Conservation (phyloP, 768 basidiomycete genomes). For the Lentinula edodes region DNA sequence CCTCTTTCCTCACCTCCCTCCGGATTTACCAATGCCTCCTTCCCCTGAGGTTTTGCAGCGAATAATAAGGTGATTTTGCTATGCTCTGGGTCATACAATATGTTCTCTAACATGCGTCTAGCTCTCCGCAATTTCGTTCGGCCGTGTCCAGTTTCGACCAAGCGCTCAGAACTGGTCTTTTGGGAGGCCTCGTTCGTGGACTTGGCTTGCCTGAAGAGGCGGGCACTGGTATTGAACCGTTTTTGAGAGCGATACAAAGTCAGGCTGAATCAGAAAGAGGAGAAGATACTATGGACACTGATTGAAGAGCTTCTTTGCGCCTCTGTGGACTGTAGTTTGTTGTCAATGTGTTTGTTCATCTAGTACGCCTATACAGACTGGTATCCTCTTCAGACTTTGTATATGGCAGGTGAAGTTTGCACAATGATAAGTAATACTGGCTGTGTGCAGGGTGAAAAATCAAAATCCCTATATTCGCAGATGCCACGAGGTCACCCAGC, state of each 20-base stretch:
- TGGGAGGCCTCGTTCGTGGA: constrained; percentile 68
- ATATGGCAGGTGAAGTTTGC: no score
- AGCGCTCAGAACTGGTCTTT: constrained; percentile 75
- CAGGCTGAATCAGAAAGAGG: constrained; percentile 52
- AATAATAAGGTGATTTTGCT: constrained; percentile 51
- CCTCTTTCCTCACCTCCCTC: constrained; percentile 78
- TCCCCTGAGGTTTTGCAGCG: constrained; percentile 65
- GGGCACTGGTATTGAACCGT: constrained; percentile 70
- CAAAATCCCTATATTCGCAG: no score
- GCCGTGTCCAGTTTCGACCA: constrained; percentile 80
- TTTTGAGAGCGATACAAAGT: constrained; percentile 75
- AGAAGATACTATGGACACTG: constrained; percentile 77
- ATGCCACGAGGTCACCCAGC: no score
- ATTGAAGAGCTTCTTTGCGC: background rate
- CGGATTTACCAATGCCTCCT: constrained; percentile 67
- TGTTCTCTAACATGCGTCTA: constrained; percentile 13
- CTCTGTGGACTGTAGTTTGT: no score
- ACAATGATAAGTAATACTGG: no score
- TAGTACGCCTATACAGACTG: no score
- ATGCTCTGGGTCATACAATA: background rate
- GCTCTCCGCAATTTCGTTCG: constrained; percentile 77
- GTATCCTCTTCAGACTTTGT: no score
- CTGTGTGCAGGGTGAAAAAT: no score
- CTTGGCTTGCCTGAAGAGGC: constrained; percentile 85
- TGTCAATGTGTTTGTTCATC: no score